Base-by-base conservation (phyloP, 768 basidiomycete species). In the Phaeotremella fagi region DNA sequence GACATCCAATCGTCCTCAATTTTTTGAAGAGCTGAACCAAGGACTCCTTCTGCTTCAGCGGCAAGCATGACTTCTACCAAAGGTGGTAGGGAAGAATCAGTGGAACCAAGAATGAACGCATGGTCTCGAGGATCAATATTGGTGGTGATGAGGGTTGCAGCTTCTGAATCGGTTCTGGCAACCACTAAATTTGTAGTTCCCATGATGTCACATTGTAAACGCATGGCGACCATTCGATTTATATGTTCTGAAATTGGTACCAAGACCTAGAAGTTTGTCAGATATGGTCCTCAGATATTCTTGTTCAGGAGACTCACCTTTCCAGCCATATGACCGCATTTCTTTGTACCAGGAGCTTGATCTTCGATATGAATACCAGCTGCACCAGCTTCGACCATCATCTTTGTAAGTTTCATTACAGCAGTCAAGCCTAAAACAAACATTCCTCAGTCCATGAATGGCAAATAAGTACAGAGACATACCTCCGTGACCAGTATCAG, bases 61-160 rank as follows among this genome's bases (percentile, higher is more conserved):
- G 85, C 81, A 45, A 80, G 80, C 87, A 98, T 91, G 59, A 87
- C 82, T 20, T 77, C 78, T 55, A 85, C 88, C 54, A 98, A 79
- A 20, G 89, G 81, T 23, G 68, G 61, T 37, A 88, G 75, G 41
- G 79, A 76, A 7, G 86, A 70, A 71, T 92, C 92, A 23, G 91
- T 94, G 46, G 80, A 82, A 28, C 94, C 95, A 33, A 97, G 84
- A 68, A 99, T 92, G 81, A 98, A 99, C 26, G 89, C 77, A 61
- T 99, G 95, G 78, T 99, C 95, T n/a, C 95, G 85, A 63, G 85
- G 83, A 75, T 99, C 95, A 56, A 99, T 88, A 76, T 98, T 98
- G 60, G 88, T 85, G 31, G 90, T 87, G 78, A 98, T 88, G 68
- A 99, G 82, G 1, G 95, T 97, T 0, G 95, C 94, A 4, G 95